These are phyloP conservation scores for Ophiostoma tasmaniense DNA, from an alignment of 2,329 filamentous ascomycete genomes.

Conservation along the genomic window DNA sequence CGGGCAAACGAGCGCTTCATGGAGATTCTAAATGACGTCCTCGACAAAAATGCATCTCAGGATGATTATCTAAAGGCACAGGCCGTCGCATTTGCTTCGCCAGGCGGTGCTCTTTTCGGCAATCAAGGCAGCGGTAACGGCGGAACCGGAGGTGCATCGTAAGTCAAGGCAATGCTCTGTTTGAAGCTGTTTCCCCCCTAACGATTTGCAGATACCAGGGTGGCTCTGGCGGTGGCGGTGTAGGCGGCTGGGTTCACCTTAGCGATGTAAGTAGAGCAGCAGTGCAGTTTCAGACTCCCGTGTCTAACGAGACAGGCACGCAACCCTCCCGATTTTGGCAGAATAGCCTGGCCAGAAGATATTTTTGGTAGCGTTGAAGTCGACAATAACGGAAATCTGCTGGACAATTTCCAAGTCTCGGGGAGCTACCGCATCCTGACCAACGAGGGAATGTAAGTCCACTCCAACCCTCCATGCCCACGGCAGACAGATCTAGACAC, in stretches of 20 bases:
- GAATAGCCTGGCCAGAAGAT: constrained; percentile 62
- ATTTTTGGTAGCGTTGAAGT: constrained; percentile 62
- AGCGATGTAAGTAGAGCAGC: constrained; percentile 38
- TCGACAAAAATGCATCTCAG: constrained; percentile 27
- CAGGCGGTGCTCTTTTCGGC: constrained; percentile 45
- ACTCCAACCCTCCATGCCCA: neutral
- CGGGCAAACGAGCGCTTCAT: constrained; percentile 51
- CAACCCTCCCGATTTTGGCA: constrained; percentile 57
- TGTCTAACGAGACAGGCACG: constrained; percentile 30
- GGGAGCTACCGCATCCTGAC: constrained; percentile 50
- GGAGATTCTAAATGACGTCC: constrained; percentile 26
- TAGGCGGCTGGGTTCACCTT: constrained; percentile 56
- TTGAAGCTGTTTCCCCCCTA: neutral
- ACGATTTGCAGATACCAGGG: constrained; percentile 35
- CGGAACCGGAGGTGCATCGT: constrained; percentile 30
- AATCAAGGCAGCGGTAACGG: constrained; percentile 45
- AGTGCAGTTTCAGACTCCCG: neutral
- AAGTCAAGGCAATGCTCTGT: neutral
- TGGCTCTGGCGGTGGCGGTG: constrained; percentile 51
- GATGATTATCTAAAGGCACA: constrained; percentile 32
- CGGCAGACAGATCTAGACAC: constrained; percentile 24
- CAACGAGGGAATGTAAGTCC: constrained; percentile 57
- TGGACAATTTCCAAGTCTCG: constrained; percentile 22
- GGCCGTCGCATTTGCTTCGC: constrained; percentile 51
- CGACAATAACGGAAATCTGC: constrained; percentile 38